Evolutionary conservation across 345 rosid species (phyloP).

Genomic region (Noccaea bulbosa): DNA sequence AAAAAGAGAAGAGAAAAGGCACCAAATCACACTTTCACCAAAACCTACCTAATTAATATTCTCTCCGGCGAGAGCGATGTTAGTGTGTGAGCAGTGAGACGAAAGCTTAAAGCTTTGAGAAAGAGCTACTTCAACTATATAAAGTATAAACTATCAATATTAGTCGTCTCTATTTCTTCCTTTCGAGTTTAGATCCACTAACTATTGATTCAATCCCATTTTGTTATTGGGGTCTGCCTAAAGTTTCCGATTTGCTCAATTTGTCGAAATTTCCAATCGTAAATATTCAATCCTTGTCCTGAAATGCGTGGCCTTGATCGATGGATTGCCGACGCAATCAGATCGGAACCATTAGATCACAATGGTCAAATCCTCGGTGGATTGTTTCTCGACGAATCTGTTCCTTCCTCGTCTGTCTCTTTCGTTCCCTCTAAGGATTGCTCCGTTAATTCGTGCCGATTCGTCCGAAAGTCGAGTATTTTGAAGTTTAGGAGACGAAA

Average conservation of each 20-base stretch:
- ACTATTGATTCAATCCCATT: conserved; percentile 7
- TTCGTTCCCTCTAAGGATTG: conserved; percentile 32
- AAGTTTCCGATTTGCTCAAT: conserved; percentile 30
- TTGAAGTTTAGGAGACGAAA: conserved; percentile 42
- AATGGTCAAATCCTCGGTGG: conserved; percentile 48
- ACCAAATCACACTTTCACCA: conserved; percentile 25
- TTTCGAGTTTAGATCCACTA: conserved; percentile 6
- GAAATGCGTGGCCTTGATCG: conserved; percentile 60
- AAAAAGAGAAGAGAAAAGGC: conserved; percentile 17
- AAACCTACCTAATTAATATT: conserved; percentile 29
- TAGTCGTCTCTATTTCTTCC: neutral
- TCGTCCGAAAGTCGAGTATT: conserved; percentile 40
- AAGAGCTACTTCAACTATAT: neutral
- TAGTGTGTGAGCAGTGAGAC: conserved; percentile 11
- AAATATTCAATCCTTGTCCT: neutral
- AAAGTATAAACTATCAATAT: neutral
- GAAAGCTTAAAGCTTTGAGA: conserved; percentile 10
- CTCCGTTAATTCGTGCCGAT: conserved; percentile 29
- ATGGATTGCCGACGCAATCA: conserved; percentile 48
- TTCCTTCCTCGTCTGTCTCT: conserved; percentile 54
- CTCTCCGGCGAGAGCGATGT: conserved; percentile 20
- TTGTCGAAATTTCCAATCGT: conserved; percentile 17
- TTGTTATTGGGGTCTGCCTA: conserved; percentile 11
- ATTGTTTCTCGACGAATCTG: conserved; percentile 57
- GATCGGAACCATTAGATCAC: conserved; percentile 39